Conservation (phyloP, 345 rosid genomes). For the Acer saccharum region DNA sequence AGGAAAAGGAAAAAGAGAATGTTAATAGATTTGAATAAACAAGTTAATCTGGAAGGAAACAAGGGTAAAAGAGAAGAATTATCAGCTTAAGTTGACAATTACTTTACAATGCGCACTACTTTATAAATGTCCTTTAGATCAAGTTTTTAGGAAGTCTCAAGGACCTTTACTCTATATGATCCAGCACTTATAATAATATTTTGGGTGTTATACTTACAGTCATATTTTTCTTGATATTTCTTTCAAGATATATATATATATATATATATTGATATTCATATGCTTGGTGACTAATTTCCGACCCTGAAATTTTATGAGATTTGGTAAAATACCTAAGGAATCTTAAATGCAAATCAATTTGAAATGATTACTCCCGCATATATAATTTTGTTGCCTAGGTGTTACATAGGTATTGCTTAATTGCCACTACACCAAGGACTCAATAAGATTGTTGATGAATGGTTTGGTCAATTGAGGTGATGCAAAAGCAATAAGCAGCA, state of each 20-base stretch:
- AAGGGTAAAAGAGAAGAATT: neutral
- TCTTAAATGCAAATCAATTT: neutral
- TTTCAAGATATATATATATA: too few species aligned
- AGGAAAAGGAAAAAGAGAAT: neutral
- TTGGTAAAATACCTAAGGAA: neutral
- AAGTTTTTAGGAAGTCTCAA: too few species aligned
- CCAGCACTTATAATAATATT: neutral
- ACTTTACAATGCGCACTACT: neutral
- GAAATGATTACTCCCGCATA: neutral
- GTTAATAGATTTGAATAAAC: slow-evolving; percentile 5
- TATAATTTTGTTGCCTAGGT: slow-evolving; percentile 11
- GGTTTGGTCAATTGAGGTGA: neutral
- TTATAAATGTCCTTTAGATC: too few species aligned
- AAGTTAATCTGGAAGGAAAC: neutral
- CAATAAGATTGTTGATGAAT: neutral
- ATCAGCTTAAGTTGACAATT: neutral
- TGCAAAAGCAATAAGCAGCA: neutral
- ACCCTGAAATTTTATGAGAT: neutral
- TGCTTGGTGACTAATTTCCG: neutral
- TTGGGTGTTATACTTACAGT: neutral
- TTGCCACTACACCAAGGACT: neutral
- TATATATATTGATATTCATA: neutral
- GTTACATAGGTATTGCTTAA: neutral
- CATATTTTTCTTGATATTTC: neutral
- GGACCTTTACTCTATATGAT: too few species aligned